Conservation (phyloP, 2,329 filamentous ascomycete genomes). For the Cercospora nicotianae region DNA sequence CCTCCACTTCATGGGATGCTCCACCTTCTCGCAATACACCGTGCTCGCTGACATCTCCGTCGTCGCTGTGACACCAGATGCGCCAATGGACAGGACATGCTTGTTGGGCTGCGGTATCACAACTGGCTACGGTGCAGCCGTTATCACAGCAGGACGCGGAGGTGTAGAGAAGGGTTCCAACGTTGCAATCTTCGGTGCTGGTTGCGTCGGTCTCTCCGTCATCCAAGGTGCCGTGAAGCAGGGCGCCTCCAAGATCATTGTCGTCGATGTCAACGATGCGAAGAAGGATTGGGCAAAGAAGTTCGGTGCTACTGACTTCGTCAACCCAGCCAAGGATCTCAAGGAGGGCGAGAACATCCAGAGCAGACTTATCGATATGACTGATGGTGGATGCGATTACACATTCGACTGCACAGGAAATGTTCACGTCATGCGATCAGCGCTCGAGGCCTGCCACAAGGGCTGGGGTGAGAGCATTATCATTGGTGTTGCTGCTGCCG, state of each 20-base stretch:
- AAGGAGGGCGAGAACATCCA: slow-evolving; percentile 72
- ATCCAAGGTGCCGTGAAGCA: slow-evolving; percentile 90
- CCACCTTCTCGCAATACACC: slow-evolving; percentile 98
- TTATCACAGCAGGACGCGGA: slow-evolving; percentile 74
- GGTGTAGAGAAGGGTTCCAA: slow-evolving; percentile 82
- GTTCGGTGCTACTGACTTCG: slow-evolving; percentile 95
- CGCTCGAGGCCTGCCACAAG: slow-evolving; percentile 98
- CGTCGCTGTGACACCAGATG: slow-evolving; percentile 85
- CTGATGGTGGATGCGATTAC: slow-evolving; percentile 96
- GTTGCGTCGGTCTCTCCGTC: slow-evolving; percentile 92
- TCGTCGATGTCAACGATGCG: slow-evolving; percentile 76
- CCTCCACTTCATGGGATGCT: slow-evolving; percentile 98
- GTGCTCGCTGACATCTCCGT: slow-evolving; percentile 98
- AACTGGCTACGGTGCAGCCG: slow-evolving; percentile 93
- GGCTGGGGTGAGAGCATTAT: slow-evolving; percentile 98
- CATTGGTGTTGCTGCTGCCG: slow-evolving; percentile 94
- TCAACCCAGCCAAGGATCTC: slow-evolving; percentile 76
- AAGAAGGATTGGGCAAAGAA: slow-evolving; percentile 93
- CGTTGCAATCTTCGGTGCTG: slow-evolving; percentile 90
- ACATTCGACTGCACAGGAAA: slow-evolving; percentile 99
- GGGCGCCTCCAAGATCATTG: slow-evolving; percentile 75
- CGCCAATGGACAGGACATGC: slow-evolving; percentile 94
- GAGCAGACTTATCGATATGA: slow-evolving; percentile 94
- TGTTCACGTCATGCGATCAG: slow-evolving; percentile 90
- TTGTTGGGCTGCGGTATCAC: slow-evolving; percentile 97